These are phyloP conservation scores for Tulasnella sp. DNA, from an alignment of 768 basidiomycete genomes.

Conservation along the genomic window DNA sequence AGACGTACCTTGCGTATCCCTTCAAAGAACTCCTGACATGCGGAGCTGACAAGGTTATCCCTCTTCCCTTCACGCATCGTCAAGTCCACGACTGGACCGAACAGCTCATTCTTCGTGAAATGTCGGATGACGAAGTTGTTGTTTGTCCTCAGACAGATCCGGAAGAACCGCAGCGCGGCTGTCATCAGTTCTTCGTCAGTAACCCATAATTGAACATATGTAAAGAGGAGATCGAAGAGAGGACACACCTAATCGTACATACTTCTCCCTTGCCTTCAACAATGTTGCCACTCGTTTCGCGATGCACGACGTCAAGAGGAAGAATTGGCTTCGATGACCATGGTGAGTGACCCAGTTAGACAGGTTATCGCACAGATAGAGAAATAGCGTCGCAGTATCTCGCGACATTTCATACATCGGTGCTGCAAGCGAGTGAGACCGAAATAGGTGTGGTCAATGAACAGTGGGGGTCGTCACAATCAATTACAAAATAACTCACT, in stretches of 20 bases:
- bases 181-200: neutral
- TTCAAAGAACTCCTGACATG: conserved; percentile 94
- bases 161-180: conserved; percentile 92
- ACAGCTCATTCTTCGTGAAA: conserved; percentile 73
- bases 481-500: conserved; percentile 33
- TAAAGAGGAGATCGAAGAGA: neutral
- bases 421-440: conserved; percentile 32
- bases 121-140: conserved; percentile 65
- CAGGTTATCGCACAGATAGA: conserved; percentile 84
- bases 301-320: conserved; percentile 71
- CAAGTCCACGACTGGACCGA: conserved; percentile 74
- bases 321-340: conserved; percentile 85
- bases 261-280: conserved; percentile 77
- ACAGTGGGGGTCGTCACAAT: neutral
- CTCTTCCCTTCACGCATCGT: conserved; percentile 71
- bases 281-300: conserved; percentile 63
- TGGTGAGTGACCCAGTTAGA: conserved; percentile 85
- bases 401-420: conserved; percentile 47
- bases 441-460: neutral
- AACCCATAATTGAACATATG: no score
- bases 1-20: conserved; percentile 66
- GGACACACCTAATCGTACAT: conserved; percentile 69
- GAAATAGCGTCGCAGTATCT: conserved; percentile 71
- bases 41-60: conserved; percentile 89
- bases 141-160: conserved; percentile 68